phyloP scores from a whole-genome alignment of 2,329 filamentous ascomycete genomes.

The Corynespora cassiicola region DNA sequence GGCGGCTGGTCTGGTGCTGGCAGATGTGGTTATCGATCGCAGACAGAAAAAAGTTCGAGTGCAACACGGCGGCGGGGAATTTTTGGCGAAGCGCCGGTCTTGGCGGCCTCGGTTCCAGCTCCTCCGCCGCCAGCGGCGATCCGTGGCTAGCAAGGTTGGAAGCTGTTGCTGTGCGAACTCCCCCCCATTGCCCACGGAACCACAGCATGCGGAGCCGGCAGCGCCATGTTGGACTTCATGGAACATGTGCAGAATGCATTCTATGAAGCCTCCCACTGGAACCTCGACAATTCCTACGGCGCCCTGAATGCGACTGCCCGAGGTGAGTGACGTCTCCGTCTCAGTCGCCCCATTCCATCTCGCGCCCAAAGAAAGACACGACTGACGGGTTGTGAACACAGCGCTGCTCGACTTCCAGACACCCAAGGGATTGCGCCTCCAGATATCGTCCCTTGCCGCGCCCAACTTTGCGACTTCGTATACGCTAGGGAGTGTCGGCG shows the following conservation, averaged over 20 bases:
- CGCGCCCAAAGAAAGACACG: conserved; percentile 3
- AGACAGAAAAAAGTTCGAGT: conserved; percentile 34
- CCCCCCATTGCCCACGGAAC: too few relatives aligned
- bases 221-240: conserved; percentile 92
- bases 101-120: conserved; percentile 34
- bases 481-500: conserved; percentile 83
- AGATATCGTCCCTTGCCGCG: conserved; percentile 88
- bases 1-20: conserved; percentile 5
- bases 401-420: conserved; percentile 88
- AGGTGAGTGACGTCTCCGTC: too few relatives aligned
- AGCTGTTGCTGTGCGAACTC: too few relatives aligned
- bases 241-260: conserved; percentile 94
- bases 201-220: conserved; percentile 32
- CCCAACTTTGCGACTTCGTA: conserved; percentile 95
- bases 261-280: conserved; percentile 85
- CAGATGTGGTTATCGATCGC: conserved; percentile 18
- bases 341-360: conserved; percentile 15
- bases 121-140: conserved; percentile 9
- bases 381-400: conserved; percentile 46
- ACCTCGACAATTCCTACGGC: conserved; percentile 89
- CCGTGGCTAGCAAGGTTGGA: too few relatives aligned
- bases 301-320: conserved; percentile 83
- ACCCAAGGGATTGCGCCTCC: conserved; percentile 82
- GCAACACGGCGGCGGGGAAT: conserved; percentile 35
- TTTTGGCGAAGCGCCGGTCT: conserved; percentile 36